A percentile compares a stretch with the other conserved stretches of the same genome.
Conservation (phyloP, 2,329 filamentous ascomycete genomes). For the Claviceps sp. region DNA sequence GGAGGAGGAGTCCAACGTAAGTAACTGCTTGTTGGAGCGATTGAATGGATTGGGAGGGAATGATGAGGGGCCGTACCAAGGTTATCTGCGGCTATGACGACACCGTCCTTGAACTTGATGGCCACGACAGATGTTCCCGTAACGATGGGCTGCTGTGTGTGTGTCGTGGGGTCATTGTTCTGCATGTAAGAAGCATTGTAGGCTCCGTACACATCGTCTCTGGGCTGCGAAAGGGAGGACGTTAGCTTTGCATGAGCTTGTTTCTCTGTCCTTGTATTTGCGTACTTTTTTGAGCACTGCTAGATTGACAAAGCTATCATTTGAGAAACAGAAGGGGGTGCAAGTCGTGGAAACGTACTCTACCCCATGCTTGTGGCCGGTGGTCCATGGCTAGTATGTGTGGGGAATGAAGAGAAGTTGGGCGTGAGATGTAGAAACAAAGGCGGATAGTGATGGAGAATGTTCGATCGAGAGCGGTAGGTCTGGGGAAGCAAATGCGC, state of each 20-base stretch:
- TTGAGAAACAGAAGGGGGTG: slow-evolving; percentile 2
- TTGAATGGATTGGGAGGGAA: background rate
- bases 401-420: slow-evolving; percentile 1
- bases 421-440: background rate
- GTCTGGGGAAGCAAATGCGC: background rate
- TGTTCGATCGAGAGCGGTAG: background rate
- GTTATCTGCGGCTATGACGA: slow-evolving; percentile 95
- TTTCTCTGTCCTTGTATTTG: background rate
- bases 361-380: slow-evolving; percentile 59
- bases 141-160: slow-evolving; percentile 86
- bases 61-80: slow-evolving; percentile 44
- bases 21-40: background rate
- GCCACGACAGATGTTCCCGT: slow-evolving; percentile 93
- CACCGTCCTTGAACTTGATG: slow-evolving; percentile 90
- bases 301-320: background rate
- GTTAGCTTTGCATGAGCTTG: slow-evolving; percentile 4
- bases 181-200: slow-evolving; percentile 84
- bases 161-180: slow-evolving; percentile 56
- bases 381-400: slow-evolving; percentile 45
- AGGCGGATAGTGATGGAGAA: background rate
- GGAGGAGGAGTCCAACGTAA: background rate
- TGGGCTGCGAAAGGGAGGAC: slow-evolving; percentile 49
- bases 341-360: slow-evolving; percentile 36
- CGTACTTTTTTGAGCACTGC: background rate
- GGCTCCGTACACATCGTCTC: slow-evolving; percentile 91